Conservation (phyloP, 176 grass and related monocot species). For the Avena sativa region DNA sequence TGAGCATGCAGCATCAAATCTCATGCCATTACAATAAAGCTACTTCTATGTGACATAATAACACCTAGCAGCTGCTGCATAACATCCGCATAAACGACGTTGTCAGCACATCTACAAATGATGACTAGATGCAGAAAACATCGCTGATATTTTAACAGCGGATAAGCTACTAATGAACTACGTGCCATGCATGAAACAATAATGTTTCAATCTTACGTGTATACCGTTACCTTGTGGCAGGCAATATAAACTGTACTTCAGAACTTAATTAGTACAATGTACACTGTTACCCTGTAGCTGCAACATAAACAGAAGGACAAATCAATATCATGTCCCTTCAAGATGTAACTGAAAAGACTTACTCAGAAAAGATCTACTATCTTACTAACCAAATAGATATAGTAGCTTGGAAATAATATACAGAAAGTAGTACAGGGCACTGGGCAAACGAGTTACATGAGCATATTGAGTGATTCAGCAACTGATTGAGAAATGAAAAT, state of each 20-base stretch:
- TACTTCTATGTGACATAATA: background rate
- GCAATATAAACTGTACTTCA: background rate
- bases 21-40: background rate
- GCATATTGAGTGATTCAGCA: background rate
- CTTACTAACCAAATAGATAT: conserved; percentile 12
- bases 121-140: conserved; percentile 27
- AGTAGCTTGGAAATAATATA: background rate
- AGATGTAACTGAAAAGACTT: background rate
- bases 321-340: background rate
- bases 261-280: background rate
- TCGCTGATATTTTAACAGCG: conserved; percentile 16
- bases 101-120: background rate
- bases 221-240: background rate
- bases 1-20: conserved; percentile 2
- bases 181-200: background rate
- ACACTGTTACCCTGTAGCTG: background rate
- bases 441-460: background rate
- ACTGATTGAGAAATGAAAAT: background rate
- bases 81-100: background rate
- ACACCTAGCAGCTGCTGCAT: background rate
- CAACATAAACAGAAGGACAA: background rate
- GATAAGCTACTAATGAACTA: background rate
- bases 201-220: background rate
- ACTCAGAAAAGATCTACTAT: background rate
- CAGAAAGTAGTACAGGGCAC: background rate